Evolutionary conservation across 139 green algal species (phyloP), one percentile per base, ranked within the genome.

Genomic region (Coccomyxa sp.): DNA sequence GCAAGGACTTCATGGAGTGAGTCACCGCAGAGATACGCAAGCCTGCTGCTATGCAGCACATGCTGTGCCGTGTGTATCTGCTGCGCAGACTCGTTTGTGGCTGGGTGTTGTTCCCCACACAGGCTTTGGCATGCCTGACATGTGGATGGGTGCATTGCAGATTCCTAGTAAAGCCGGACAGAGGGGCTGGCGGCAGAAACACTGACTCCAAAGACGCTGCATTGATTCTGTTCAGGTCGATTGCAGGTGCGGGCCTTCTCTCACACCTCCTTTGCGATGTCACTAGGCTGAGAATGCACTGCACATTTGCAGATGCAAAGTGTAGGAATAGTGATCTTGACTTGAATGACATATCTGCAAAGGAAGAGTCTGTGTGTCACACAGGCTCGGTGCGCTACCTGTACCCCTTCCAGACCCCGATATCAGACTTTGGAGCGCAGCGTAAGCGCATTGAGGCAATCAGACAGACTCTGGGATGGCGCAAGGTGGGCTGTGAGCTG

Each of bases 331-430:
- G 24, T 36, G 1, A 18, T 74, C 35, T 50, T 54, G 34, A 55
- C 33, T 9, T 68, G 70, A 68, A 73, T 34, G n/a, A 7, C 34
- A 74, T 31, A 54, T 41, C 16, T 55, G n/a, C 18, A 31, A 36
- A 14, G 22, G 33, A 8, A 8, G 37, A 22, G 70, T 7, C 16
- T 82, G n/a, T 77, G 44, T 69, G 22, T 40, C 22, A 31, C 75
- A 74, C 83, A 91, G 88, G 87, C 22, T 83, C 82, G 39, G 88
- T 95, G n/a, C 92, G 90, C 74, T 96, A 95, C 77, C 82, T 96
- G 8, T 96, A 88, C 87, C 92, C 92, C 14, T 89, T 96, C 36
- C 83, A 89, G 76, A 88, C 93, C 72, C 85, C 92, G 0, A 33
- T 96, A 8, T 84, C 73, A 0, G 92, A 96, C 78, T 86, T 90